These are phyloP conservation scores for Mycena sanguinolenta DNA, from an alignment of 768 basidiomycete genomes.

Conservation along the genomic window DNA sequence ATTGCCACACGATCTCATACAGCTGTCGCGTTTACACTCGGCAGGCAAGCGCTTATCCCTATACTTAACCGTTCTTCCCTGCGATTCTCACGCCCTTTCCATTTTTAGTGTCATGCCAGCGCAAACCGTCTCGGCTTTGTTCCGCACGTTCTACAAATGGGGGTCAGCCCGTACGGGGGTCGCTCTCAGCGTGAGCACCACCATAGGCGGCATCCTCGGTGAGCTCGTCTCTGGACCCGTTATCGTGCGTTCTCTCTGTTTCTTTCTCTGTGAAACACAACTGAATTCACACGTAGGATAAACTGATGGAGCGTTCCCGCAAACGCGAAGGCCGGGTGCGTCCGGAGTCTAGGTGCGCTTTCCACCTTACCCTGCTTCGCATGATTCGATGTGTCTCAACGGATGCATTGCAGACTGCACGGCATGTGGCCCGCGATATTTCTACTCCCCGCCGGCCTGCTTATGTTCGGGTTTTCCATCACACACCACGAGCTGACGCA, in stretches of 20 bases:
- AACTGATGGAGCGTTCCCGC: constrained; percentile 31
- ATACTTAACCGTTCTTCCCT: not conserved
- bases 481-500: constrained; percentile 29
- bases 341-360: constrained; percentile 28
- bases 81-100: not conserved
- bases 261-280: no score
- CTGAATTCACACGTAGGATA: constrained; percentile 19
- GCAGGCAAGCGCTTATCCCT: constrained; percentile 34
- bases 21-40: constrained; percentile 39
- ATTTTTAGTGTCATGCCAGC: constrained; percentile 37
- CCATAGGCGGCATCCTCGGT: constrained; percentile 38
- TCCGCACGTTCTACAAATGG: constrained; percentile 34
- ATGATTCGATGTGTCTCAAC: no score
- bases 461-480: constrained; percentile 37
- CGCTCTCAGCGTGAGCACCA: constrained; percentile 35
- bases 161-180: constrained; percentile 36
- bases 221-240: constrained; percentile 38
- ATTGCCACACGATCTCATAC: not conserved
- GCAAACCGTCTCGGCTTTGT: constrained; percentile 38
- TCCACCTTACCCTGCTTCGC: not conserved
- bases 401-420: constrained; percentile 21
- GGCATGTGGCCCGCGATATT: constrained; percentile 39
- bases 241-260: constrained; percentile 21
- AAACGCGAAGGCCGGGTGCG: constrained; percentile 32
- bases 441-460: constrained; percentile 34